Evolutionary conservation across 306 rosid genomes (phyloP).

Genomic region (Trifolium subterraneum): DNA sequence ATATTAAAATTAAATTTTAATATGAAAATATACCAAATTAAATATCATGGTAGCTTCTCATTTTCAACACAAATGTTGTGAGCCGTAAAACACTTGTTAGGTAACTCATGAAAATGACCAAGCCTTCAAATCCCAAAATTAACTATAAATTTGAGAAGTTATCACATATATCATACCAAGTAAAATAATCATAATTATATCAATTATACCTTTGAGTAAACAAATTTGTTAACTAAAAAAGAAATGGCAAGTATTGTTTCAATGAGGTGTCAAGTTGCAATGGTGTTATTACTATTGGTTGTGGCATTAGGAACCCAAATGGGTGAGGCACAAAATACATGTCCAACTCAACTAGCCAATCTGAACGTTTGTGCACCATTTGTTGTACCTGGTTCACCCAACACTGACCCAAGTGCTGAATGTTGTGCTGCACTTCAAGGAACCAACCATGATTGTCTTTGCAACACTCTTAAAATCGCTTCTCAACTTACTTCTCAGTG

Average conservation of each 20-base stretch:
- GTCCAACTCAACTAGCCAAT: constrained; percentile 52
- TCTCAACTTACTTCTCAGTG: constrained; percentile 65
- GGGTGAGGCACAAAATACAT: constrained; percentile 48
- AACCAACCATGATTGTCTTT: constrained; percentile 60
- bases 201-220: background rate
- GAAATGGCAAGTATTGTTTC: constrained; percentile 38
- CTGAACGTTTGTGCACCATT: constrained; percentile 63
- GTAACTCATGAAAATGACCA: constrained; percentile 5
- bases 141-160: background rate
- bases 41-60: background rate
- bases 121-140: background rate
- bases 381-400: constrained; percentile 64
- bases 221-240: background rate
- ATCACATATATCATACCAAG: background rate
- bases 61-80: constrained; percentile 17
- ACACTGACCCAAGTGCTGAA: constrained; percentile 47
- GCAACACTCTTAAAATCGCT: constrained; percentile 67
- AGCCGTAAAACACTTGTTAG: background rate
- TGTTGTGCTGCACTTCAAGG: constrained; percentile 64
- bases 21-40: too few relatives aligned
- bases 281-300: constrained; percentile 46
- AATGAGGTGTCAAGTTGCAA: constrained; percentile 34
- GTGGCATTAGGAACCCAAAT: constrained; percentile 38
- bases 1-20: too few relatives aligned
- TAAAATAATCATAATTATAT: background rate